Evolutionary conservation across 139 green algal species (phyloP).

Genomic region (Coelastrella sp.): DNA sequence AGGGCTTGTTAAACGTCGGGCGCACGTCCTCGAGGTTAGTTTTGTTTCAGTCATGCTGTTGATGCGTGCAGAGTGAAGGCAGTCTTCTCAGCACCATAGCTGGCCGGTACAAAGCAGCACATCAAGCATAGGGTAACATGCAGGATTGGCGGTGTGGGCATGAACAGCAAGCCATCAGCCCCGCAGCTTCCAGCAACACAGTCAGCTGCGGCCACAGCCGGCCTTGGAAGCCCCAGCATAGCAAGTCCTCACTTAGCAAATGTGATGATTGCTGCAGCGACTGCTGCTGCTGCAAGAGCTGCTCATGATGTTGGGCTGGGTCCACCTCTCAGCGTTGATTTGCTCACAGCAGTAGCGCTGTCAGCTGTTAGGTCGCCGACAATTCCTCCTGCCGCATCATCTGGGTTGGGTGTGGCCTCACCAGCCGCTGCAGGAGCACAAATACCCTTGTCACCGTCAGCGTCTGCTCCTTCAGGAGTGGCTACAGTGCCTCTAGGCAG

Average conservation of each 20-base stretch:
- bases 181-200: neutral
- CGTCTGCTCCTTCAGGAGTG: neutral
- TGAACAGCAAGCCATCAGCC: neutral
- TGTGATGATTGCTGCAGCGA: constrained; percentile 26
- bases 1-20: no score
- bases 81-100: no score
- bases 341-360: neutral
- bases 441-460: neutral
- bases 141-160: neutral
- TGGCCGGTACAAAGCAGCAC: no score
- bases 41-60: no score
- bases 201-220: neutral
- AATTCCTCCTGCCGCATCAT: neutral
- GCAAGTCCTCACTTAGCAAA: neutral
- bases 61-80: no score
- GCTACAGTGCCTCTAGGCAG: neutral
- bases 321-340: neutral
- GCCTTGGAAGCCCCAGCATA: neutral
- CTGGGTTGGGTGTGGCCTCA: neutral
- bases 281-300: constrained; percentile 21
- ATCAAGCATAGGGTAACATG: no score
- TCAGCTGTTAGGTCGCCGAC: neutral
- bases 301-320: constrained; percentile 16
- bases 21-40: no score
- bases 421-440: neutral